Conservation (phyloP, 106 monocot genomes). For the Platanthera zijinensis region DNA sequence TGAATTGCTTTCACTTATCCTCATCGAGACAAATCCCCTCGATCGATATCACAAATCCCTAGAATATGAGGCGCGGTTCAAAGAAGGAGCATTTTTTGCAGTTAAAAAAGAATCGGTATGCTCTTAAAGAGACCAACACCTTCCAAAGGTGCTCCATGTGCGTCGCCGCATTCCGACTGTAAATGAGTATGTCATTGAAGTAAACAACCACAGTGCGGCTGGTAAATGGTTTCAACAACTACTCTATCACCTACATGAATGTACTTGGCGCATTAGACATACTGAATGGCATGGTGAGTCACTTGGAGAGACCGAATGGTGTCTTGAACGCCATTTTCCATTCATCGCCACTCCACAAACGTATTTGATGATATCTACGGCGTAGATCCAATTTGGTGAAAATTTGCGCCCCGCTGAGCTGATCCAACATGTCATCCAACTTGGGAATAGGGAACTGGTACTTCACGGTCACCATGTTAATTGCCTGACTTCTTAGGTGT, state of each 20-base stretch:
- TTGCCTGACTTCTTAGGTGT: no score
- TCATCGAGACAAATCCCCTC: not conserved
- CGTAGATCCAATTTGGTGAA: no score
- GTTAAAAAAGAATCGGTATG: not conserved
- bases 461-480: no score
- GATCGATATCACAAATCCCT: not conserved
- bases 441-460: no score
- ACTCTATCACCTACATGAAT: not conserved
- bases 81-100: no score
- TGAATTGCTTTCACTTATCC: not conserved
- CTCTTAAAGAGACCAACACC: not conserved
- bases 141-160: not conserved
- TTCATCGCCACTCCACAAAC: no score
- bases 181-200: not conserved
- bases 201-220: not conserved
- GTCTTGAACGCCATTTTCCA: no score
- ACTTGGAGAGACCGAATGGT: not conserved
- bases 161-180: not conserved
- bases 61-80: not conserved
- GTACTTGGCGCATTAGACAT: not conserved
- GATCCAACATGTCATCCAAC: no score
- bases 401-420: no score
- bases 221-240: not conserved
- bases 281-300: not conserved
- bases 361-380: no score